Base-by-base conservation (phyloP, 345 rosid genomes). In the Eutrema heterophyllum region DNA sequence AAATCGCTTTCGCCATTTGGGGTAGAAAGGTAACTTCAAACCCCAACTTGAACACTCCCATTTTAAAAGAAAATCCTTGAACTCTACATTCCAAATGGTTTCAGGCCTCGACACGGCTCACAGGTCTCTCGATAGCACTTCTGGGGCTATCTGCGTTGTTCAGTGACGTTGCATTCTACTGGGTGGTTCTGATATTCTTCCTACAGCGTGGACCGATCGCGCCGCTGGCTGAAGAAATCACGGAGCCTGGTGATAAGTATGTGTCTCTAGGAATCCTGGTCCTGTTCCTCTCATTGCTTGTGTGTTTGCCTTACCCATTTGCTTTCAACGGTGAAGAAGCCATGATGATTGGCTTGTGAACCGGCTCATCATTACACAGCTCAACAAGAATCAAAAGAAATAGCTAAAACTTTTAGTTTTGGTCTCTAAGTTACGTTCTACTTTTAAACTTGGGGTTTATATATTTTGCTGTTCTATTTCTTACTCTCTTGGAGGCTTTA, bases 141-240 rank as follows among this genome's bases (percentile, higher is more conserved):
- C 93, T 94, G 18, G 96, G 93, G 3, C 58, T 94, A 24, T 85
- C 93, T 29, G 89, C 98, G 3, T 78, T 89, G 76, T 82, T 88
- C 80, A 89, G 78, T 24, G 98, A 93, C 48, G 93, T 94, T 2
- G 92, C 97, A 29, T 94, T 94, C 83, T 89, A 88, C 79, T 94
- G 98, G 98, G 92, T 87, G 60, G 93, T 72, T 71, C 85, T 91
- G 71, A 81, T 94, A 78, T 85, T 88, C 86, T 85, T 94, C 82
- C 72, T 88, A 73, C 97, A 94, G 77, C 87, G 97, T 66, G 93
- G 92, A 27, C 97, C 98, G 1, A 85, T 89, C 35, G 88, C 96
- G 35, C 98, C 96, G 11, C 77, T 89, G 1, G 86, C 88, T 0
- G 97, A 91, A 82, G 97, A 94, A 78, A 81, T 89, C 55, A 84